Percentiles rank a stretch among this genome's conserved stretches.
Conservation (phyloP, 2,329 filamentous ascomycete genomes). For the Periconia macrospinosa region DNA sequence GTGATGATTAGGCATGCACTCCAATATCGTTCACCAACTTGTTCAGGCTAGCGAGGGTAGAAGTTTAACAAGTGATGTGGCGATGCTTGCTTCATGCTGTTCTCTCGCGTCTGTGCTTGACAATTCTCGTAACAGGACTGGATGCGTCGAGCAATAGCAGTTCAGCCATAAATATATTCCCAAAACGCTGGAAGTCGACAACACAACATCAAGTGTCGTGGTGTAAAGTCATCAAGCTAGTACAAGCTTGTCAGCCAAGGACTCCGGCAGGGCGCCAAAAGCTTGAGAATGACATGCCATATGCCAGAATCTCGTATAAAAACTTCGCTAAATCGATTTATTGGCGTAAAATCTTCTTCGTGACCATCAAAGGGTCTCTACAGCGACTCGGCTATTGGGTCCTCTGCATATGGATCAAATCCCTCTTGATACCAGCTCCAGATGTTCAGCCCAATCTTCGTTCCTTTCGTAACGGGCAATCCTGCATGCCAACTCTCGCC, state of each 20-base stretch:
- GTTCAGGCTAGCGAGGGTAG: no score
- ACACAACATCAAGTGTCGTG: no score
- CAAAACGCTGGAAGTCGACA: no score
- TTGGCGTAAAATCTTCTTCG: background rate
- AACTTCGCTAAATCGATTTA: background rate
- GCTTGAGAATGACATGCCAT: background rate
- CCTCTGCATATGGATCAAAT: slow-evolving; percentile 16
- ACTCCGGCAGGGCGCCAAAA: background rate
- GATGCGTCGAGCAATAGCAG: no score
- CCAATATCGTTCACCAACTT: no score
- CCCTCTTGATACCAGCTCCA: slow-evolving; percentile 63
- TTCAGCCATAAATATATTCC: no score
- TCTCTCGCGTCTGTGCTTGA: no score
- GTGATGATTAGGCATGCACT: no score
- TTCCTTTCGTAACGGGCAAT: slow-evolving; percentile 58
- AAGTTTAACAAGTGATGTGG: no score
- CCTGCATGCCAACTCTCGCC: slow-evolving; percentile 64
- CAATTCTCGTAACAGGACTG: no score
- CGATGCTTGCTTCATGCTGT: no score
- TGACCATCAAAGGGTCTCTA: background rate
- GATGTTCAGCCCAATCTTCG: slow-evolving; percentile 65
- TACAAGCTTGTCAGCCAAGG: background rate
- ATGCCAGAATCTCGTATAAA: no score
- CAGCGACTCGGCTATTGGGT: background rate
- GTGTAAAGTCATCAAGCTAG: background rate